These are phyloP conservation scores for Helianthus annuus DNA, from an alignment of 129 eudicot species.

Conservation along the genomic window DNA sequence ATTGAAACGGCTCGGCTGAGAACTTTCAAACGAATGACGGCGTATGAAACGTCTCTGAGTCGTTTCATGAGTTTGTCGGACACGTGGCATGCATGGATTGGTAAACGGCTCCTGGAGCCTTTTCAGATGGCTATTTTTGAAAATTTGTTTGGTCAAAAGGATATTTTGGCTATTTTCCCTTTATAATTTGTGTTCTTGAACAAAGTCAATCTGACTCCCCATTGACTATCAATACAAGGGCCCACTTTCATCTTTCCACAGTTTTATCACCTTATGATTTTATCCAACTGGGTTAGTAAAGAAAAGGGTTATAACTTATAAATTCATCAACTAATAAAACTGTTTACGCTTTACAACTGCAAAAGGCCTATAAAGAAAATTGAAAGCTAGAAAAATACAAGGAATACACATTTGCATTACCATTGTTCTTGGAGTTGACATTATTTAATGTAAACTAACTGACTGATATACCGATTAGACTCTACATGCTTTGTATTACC, in stretches of 20 bases:
- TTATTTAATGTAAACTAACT: constrained; percentile 25
- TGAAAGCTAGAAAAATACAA: constrained; percentile 19
- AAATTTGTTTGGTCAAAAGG: too few species aligned
- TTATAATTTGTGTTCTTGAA: background rate
- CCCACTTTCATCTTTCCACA: background rate
- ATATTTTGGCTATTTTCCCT: too few species aligned
- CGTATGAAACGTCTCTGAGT: too few species aligned
- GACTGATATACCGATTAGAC: constrained; percentile 21
- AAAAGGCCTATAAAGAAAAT: constrained; percentile 30
- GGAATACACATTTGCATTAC: constrained; percentile 40
- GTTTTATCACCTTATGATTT: background rate
- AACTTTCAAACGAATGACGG: too few species aligned
- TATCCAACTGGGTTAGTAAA: background rate
- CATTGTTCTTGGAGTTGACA: constrained; percentile 44
- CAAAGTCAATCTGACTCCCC: background rate
- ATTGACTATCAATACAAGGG: background rate
- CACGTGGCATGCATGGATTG: too few species aligned
- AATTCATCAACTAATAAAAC: constrained; percentile 16
- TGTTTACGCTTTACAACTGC: constrained; percentile 7
- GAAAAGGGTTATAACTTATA: constrained; percentile 5
- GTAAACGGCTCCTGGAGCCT: too few species aligned
- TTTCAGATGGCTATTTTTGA: too few species aligned
- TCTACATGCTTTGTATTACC: constrained; percentile 34
- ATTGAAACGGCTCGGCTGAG: too few species aligned
- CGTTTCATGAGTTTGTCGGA: too few species aligned